Evolutionary conservation across 768 basidiomycete species (phyloP), one percentile per base, ranked within the genome.

Genomic region (Boletus sensibilis): DNA sequence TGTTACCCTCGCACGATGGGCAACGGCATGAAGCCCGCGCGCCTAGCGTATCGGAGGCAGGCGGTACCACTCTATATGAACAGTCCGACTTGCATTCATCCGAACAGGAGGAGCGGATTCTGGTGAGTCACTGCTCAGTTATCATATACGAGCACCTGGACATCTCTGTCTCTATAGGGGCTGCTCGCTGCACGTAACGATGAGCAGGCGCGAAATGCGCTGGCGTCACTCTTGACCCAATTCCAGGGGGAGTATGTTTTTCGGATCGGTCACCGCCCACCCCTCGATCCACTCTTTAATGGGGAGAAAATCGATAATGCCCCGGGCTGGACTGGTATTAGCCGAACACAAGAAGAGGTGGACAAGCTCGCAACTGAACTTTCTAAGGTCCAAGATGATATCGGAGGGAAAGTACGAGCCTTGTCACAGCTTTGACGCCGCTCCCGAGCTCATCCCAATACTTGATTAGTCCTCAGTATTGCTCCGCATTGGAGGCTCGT

Each of bases 201-300:
- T 57, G 82, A 86, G 46, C 63, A 69, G 34, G 89, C 86, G 13
- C 82, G 85, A 41, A 87, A 87, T 68, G 70, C 80, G 49, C 67
- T 92, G 49, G 85, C 90, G 21, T 77, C 78, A 7, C 73, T 91
- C 35, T 73, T 92, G 53, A 92, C 88, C 4, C 83, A 79, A 49
- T 75, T 79, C 56, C 79, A 79, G 55, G 91, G 91, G 16, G 91
- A 94, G 69, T 86, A 87, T 69, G 75, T 92, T 27, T 74, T 92
- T 52, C 82, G 86, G 62, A 79, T 93, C 68, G 92, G 92, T 53
- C 68, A 77, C 50, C 86, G 80, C 43, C 90, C 89, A 21, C 78
- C 85, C 16, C 81, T 78, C 33, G 66, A 77, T 25, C 73, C 71
- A 55, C 67, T 94, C 43, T 87, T 86, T 61, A 67, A 77, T 13